Base-by-base conservation (phyloP, 1,139 yeast genomes). In the Pichia kudriavzevii region DNA sequence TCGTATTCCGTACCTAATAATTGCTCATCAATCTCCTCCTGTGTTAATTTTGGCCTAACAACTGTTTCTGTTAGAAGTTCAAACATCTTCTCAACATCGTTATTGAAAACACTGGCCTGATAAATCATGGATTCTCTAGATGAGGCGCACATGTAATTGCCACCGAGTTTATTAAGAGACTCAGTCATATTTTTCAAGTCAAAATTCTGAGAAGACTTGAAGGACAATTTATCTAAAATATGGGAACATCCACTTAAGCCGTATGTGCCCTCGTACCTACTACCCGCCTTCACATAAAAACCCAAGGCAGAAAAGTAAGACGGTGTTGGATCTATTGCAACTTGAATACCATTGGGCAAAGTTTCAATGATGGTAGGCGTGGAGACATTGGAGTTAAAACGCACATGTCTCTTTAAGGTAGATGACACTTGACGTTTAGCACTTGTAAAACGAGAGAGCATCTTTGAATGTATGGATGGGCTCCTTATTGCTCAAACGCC, bases 271-370 rank as follows among this genome's bases (percentile, higher is more conserved):
- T 91, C 98, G 53, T 66, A 85, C 36, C 97, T 68, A 1, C 95
- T 79, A 2, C 98, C 98, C 3, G 94, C 95, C 52, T 82, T 81
- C 14, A 91, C 72, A 51, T 85, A 91, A 29, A 91, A 71, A 3
- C 98, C 98, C 40, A 88, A 61, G 0, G 96, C 95, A 36, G 91
- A 71, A 56, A 91, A 91, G 57, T 88, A 95, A 21, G 95, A 91
- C 1, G 95, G 94, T 0, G 82, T 72, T 28, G 85, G 77, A 44
- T 85, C 94, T 2, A 95, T 79, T 13, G 87, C 91, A 8, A 91
- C 79, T 43, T 81, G 66, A 28, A 88, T 63, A 3, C 97, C 97
- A 59, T 87, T 91, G 11, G 70, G 51, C 26, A 88, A 64, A 1
- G 78, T 72, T 20, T 47, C 43, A 28, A 49, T 44, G 25, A 44